These are phyloP conservation scores for Candida tetrigidarum DNA, from an alignment of 1,139 yeast species.

Conservation along the genomic window DNA sequence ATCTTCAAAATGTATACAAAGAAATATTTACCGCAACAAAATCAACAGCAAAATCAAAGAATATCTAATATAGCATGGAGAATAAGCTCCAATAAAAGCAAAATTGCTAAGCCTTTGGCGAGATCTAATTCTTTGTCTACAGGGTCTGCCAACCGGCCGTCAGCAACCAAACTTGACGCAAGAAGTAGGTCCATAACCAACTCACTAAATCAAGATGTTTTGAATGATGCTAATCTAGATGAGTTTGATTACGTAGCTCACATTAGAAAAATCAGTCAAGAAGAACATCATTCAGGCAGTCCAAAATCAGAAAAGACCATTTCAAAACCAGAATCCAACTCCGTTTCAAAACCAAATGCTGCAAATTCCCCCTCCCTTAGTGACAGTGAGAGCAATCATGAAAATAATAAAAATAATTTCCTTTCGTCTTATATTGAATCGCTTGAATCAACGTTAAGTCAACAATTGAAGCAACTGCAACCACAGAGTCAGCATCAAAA, in stretches of 20 bases:
- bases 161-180: slow-evolving; percentile 11
- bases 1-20: slow-evolving; percentile 45
- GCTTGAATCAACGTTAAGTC: slow-evolving; percentile 40
- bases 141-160: neutral
- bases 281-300: slow-evolving; percentile 29
- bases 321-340: too few species aligned
- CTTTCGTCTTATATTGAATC: slow-evolving; percentile 46
- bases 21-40: slow-evolving; percentile 36
- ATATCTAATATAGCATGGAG: slow-evolving; percentile 53
- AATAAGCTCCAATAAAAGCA: slow-evolving; percentile 28
- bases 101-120: slow-evolving; percentile 22
- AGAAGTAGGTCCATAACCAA: slow-evolving; percentile 11
- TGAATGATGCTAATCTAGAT: slow-evolving; percentile 36
- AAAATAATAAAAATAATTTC: slow-evolving; percentile 27
- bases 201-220: slow-evolving; percentile 2
- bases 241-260: slow-evolving; percentile 55
- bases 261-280: slow-evolving; percentile 47
- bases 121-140: slow-evolving; percentile 9
- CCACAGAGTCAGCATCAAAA: slow-evolving; percentile 24
- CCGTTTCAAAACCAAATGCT: too few species aligned
- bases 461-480: slow-evolving; percentile 19
- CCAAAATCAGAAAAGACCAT: slow-evolving; percentile 6
- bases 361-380: neutral
- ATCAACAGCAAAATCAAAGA: slow-evolving; percentile 36
- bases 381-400: too few species aligned